Percentiles rank a stretch among this genome's conserved stretches.
These are phyloP conservation scores for Venturia carpophila DNA, from an alignment of 2,329 filamentous ascomycete genomes.

Conservation along the genomic window DNA sequence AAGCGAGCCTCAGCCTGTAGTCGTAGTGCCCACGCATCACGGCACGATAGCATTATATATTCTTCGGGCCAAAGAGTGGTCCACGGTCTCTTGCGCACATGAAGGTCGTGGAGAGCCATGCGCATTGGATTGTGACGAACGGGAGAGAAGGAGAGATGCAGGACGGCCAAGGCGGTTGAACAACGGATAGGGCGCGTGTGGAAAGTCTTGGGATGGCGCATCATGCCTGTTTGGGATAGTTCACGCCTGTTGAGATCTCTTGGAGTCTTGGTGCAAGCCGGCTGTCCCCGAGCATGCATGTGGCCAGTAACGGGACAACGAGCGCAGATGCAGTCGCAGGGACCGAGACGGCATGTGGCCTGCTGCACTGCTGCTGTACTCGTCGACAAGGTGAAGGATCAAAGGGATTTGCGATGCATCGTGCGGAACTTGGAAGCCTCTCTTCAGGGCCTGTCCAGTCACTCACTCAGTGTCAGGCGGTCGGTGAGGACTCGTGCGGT, in stretches of 20 bases:
- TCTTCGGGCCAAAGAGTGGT: not conserved
- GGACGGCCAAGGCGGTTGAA: conserved; percentile 1
- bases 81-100: not conserved
- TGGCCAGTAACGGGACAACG: not conserved
- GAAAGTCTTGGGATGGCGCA: not conserved
- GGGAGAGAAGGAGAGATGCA: not conserved
- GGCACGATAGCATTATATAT: not conserved
- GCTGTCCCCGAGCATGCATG: not conserved
- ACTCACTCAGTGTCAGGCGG: too few relatives aligned
- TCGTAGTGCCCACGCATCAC: not conserved
- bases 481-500: too few relatives aligned
- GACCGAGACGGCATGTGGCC: not conserved
- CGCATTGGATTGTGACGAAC: not conserved
- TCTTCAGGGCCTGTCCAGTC: too few relatives aligned
- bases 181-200: conserved; percentile 5
- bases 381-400: too few relatives aligned
- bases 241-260: conserved; percentile 8
- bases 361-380: too few relatives aligned
- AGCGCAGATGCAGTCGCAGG: not conserved
- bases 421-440: too few relatives aligned
- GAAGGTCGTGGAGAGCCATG: conserved; percentile 1
- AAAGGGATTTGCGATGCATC: too few relatives aligned
- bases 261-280: not conserved
- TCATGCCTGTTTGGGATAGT: not conserved
- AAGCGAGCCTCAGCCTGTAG: too few relatives aligned